A percentile compares a stretch with the other conserved stretches of the same genome.
phyloP scores from a whole-genome alignment of 2,329 filamentous ascomycete genomes.

The Orbilia brochopaga region DNA sequence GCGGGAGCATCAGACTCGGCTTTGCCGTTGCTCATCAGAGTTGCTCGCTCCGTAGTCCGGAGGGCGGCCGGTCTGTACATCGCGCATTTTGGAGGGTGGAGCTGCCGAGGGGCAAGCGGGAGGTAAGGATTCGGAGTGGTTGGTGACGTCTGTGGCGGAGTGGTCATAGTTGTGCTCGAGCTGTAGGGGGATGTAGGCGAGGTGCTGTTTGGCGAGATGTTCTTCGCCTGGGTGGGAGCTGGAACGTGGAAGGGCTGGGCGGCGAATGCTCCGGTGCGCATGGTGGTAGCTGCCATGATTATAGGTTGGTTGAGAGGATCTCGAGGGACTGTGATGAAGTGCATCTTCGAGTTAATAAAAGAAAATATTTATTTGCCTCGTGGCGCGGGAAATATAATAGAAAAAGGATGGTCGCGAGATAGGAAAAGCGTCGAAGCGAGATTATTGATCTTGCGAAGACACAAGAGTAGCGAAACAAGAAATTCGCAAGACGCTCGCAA shows the following conservation, averaged over 20 bases:
- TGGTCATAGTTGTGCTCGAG: slow-evolving; percentile 37
- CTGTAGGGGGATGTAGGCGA: slow-evolving; percentile 44
- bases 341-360: slow-evolving; percentile 34
- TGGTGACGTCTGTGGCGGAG: slow-evolving; percentile 36
- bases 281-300: slow-evolving; percentile 38
- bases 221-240: slow-evolving; percentile 31
- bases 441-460: slow-evolving; percentile 26
- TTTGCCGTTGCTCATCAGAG: slow-evolving; percentile 41
- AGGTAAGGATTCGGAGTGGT: slow-evolving; percentile 48
- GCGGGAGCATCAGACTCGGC: slow-evolving; percentile 25
- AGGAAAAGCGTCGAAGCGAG: slow-evolving; percentile 28
- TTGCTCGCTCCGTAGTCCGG: slow-evolving; percentile 54
- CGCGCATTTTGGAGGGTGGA: slow-evolving; percentile 55
- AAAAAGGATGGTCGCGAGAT: slow-evolving; percentile 23
- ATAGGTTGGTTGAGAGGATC: slow-evolving; percentile 31
- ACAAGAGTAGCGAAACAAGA: slow-evolving; percentile 29
- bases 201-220: slow-evolving; percentile 46
- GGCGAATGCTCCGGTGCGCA: slow-evolving; percentile 22
- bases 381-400: neutral
- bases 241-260: slow-evolving; percentile 31
- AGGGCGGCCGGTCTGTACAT: slow-evolving; percentile 55
- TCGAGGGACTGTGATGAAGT: slow-evolving; percentile 44
- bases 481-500: slow-evolving; percentile 40
- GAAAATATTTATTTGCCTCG: slow-evolving; percentile 5
- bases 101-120: slow-evolving; percentile 52